These are phyloP conservation scores for Fomitopsis serialis DNA, from an alignment of 768 basidiomycete species.

Conservation along the genomic window DNA sequence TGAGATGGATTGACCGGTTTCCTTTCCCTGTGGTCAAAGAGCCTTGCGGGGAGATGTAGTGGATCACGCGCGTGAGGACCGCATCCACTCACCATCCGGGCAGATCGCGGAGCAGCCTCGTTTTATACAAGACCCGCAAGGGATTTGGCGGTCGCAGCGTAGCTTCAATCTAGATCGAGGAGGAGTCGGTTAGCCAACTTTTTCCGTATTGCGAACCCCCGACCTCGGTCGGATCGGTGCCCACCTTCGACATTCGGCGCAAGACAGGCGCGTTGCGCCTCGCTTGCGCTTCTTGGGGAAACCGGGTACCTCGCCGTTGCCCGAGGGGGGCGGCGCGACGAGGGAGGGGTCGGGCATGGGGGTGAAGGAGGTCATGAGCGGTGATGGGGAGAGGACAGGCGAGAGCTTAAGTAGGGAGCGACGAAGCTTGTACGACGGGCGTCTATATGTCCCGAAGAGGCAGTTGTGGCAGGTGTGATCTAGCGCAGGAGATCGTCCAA, in stretches of 20 bases:
- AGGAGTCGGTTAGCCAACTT: not conserved
- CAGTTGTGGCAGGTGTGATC: not conserved
- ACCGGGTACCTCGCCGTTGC: conserved; percentile 14
- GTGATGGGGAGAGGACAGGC: conserved; percentile 15
- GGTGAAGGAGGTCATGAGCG: not conserved
- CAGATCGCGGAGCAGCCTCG: conserved; percentile 78
- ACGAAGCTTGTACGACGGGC: not conserved
- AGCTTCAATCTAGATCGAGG: conserved; percentile 48
- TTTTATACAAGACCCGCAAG: conserved; percentile 78
- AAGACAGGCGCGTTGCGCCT: conserved; percentile 72
- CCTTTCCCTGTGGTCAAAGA: conserved; percentile 80
- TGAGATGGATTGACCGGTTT: conserved; percentile 49
- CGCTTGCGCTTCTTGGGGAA: conserved; percentile 45
- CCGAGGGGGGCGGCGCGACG: conserved; percentile 5
- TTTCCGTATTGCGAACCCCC: conserved; percentile 1
- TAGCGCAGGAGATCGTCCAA: not conserved
- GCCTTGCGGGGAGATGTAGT: conserved; percentile 33
- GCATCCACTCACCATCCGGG: conserved; percentile 54
- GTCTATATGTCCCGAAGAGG: not conserved
- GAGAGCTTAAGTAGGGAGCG: conserved; percentile 1
- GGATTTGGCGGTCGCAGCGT: conserved; percentile 70
- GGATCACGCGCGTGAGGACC: conserved; percentile 1
- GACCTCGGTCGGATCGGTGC: conserved; percentile 9
- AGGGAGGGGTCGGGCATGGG: conserved; percentile 3
- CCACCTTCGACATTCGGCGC: conserved; percentile 76